Evolutionary conservation across 2,329 filamentous ascomycete genomes (phyloP).

Genomic region (Cercospora zeae-maydis): DNA sequence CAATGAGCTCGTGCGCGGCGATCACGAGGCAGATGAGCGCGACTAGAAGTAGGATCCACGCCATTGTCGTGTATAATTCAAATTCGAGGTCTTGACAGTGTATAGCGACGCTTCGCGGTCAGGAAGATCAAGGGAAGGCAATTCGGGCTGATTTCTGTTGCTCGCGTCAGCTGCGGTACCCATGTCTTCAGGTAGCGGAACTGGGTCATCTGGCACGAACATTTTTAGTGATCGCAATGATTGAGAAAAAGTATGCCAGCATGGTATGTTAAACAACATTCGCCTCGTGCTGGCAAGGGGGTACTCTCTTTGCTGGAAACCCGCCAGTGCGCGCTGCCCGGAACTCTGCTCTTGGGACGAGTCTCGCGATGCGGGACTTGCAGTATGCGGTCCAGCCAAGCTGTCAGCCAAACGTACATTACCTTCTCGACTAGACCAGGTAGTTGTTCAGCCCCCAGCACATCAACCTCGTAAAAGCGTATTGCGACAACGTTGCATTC

Average conservation of each 20-base stretch:
- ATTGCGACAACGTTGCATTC: neutral
- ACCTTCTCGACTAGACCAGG: neutral
- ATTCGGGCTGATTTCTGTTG: neutral
- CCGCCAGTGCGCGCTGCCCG: neutral
- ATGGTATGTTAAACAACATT: neutral
- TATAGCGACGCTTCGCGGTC: neutral
- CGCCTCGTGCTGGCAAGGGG: neutral
- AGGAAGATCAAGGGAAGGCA: neutral
- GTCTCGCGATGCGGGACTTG: neutral
- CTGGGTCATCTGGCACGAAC: neutral
- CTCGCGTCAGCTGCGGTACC: neutral
- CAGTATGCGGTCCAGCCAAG: neutral
- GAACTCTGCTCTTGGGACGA: neutral
- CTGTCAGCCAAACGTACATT: neutral
- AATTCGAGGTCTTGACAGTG: neutral
- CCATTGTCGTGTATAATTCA: neutral
- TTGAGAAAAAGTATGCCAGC: neutral
- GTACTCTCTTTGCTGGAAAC: neutral
- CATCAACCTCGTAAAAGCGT: neutral
- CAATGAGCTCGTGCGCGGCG: slow-evolving; percentile 7
- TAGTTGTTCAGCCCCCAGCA: neutral
- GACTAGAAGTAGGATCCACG: neutral
- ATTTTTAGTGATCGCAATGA: neutral
- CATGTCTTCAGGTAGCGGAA: neutral
- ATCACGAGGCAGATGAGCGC: neutral